Evolutionary conservation across 208 protist genomes (phyloP), one percentile per base, ranked within the genome.

Genomic region (Zelonia costaricensis): DNA sequence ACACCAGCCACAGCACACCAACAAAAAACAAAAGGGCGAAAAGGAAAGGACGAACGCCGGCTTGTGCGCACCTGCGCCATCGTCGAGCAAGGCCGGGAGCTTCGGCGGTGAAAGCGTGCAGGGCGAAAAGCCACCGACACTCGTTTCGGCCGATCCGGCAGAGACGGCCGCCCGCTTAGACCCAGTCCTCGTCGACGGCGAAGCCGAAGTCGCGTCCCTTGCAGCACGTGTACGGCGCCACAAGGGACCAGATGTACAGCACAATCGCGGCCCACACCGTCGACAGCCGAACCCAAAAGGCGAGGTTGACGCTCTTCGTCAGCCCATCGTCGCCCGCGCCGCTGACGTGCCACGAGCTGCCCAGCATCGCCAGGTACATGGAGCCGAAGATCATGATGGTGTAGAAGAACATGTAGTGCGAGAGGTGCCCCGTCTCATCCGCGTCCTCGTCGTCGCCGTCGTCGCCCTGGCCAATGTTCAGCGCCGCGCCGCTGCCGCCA

Each of bases 351-450:
- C 96, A 98, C 30, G 86, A 84, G 27, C 88, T 97, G 12, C 91
- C 76, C 15, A 98, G 82, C 92, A 97, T 97, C 25, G 84, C 87
- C 18, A 98, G 57, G 62, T 98, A 98, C 94, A 98, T 98, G 27
- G 82, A 84, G 58, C 94, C 95, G 23, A 98, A 65, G 38, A 95
- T 88, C 90, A 98, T 98, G 22, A 92, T 88, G 31, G 88, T 62
- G 78, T 98, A 93, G 75, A 98, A 98, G 63, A 95, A 97, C 57
- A 93, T 85, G 78, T 96, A 98, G 22, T 86, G 68, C 15, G 85
- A 83, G 23, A 96, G 62, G 76, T 97, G 86, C 0, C 88, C 87
- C 12, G 49, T 76, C 71, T 78, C 84, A 55, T 84, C 90, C 0
- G 86, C 69, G 74, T 97, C 83, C 48, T 91, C 83, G 10, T 80